Conservation (phyloP, 139 green algal genomes). For the Chlorella sp. region DNA sequence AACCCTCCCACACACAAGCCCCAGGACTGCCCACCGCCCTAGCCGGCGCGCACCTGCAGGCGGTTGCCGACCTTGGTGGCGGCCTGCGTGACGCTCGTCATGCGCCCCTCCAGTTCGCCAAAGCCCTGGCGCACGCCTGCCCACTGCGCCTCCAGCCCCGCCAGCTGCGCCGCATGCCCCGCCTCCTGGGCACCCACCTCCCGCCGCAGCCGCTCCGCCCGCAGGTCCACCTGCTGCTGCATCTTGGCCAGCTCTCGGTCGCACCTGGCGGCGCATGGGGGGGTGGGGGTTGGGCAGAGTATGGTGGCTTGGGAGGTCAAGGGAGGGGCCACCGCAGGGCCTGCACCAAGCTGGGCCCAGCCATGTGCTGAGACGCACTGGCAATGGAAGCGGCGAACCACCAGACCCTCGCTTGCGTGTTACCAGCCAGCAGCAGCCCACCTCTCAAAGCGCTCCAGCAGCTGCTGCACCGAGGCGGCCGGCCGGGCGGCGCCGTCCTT, state of each 20-base stretch:
- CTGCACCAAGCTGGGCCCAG: too few relatives aligned
- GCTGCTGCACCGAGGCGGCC: neutral
- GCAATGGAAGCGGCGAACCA: too few relatives aligned
- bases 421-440: neutral
- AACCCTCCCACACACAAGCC: neutral
- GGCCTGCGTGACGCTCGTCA: constrained; percentile 53
- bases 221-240: constrained; percentile 37
- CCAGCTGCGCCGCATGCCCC: constrained; percentile 46
- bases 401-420: too few relatives aligned
- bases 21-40: neutral
- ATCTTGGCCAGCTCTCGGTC: constrained; percentile 50
- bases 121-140: constrained; percentile 51
- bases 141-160: constrained; percentile 44
- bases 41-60: constrained; percentile 44
- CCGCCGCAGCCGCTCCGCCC: constrained; percentile 42
- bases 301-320: too few relatives aligned
- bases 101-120: constrained; percentile 55
- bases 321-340: too few relatives aligned
- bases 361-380: too few relatives aligned
- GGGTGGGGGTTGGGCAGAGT: too few relatives aligned
- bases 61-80: constrained; percentile 63
- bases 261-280: constrained; percentile 9
- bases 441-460: constrained; percentile 33
- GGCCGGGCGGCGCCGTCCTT: too few relatives aligned
- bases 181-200: constrained; percentile 39